Conservation (phyloP, 768 basidiomycete species). For the Tubosaeta sp. region DNA sequence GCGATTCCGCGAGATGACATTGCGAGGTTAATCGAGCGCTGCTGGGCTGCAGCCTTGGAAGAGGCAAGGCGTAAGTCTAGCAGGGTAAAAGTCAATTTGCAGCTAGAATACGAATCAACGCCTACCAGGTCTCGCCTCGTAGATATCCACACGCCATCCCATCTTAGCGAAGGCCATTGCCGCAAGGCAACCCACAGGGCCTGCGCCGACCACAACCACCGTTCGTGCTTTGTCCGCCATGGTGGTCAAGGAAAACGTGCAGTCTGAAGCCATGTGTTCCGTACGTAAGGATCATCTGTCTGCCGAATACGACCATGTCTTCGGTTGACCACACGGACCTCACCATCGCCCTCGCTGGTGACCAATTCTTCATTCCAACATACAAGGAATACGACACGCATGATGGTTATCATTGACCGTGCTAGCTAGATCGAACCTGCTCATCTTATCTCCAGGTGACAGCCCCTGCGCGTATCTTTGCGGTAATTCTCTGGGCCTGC, state of each 20-base stretch:
- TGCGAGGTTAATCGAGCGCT: conserved; percentile 93
- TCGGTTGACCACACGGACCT: conserved; percentile 14
- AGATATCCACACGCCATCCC: conserved; percentile 81
- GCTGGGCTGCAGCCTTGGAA: conserved; percentile 59
- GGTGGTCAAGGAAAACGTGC: neutral
- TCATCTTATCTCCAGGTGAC: conserved; percentile 36
- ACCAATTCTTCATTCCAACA: conserved; percentile 55
- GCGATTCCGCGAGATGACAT: conserved; percentile 91
- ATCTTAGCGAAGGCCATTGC: conserved; percentile 81
- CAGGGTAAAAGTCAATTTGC: conserved; percentile 12
- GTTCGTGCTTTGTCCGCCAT: conserved; percentile 32
- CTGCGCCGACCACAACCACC: conserved; percentile 78
- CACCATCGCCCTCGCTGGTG: conserved; percentile 36
- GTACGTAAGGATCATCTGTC: neutral
- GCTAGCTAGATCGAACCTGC: conserved; percentile 2
- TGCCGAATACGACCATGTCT: conserved; percentile 10
- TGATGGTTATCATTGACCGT: conserved; percentile 34
- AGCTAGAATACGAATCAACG: conserved; percentile 10
- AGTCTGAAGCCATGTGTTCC: neutral
- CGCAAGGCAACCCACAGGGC: conserved; percentile 91
- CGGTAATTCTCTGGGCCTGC: conserved; percentile 90
- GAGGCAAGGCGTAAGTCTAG: conserved; percentile 72
- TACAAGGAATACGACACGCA: conserved; percentile 48
- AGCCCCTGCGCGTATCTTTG: conserved; percentile 77
- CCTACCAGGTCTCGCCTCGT: conserved; percentile 75